Percentiles rank a stretch among this genome's conserved stretches.
These are phyloP conservation scores for Aspergillus bridgeri DNA, from an alignment of 495 filamentous ascomycete species.

Conservation along the genomic window DNA sequence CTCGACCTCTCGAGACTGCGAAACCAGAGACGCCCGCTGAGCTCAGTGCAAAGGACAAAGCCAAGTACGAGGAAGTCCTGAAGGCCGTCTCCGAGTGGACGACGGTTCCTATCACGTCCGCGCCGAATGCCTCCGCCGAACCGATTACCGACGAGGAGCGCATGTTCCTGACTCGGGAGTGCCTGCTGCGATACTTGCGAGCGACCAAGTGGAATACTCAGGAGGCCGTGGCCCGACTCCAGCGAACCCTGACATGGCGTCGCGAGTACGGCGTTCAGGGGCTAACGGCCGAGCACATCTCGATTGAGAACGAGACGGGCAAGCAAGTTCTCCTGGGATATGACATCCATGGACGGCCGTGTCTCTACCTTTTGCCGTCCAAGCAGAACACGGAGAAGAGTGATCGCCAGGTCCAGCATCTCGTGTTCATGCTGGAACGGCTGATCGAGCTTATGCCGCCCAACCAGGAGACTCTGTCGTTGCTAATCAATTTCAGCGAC, in stretches of 20 bases:
- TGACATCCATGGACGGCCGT: conserved; percentile 78
- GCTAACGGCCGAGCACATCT: conserved; percentile 78
- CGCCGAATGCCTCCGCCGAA: conserved; percentile 53
- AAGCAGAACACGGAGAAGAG: conserved; percentile 88
- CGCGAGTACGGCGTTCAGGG: conserved; percentile 77
- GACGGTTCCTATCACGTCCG: conserved; percentile 60
- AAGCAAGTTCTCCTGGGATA: conserved; percentile 89
- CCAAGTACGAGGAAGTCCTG: conserved; percentile 76
- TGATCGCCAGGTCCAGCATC: conserved; percentile 87
- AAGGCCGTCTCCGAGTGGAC: conserved; percentile 64
- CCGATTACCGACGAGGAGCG: conserved; percentile 76
- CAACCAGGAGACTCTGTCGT: conserved; percentile 76
- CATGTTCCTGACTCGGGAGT: conserved; percentile 89
- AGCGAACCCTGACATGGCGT: conserved; percentile 79
- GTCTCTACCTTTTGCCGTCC: conserved; percentile 82
- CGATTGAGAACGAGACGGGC: conserved; percentile 88
- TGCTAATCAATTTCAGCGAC: conserved; percentile 87
- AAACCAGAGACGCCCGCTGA: conserved; percentile 49
- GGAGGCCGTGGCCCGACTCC: conserved; percentile 73
- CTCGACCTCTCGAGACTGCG: conserved; percentile 52
- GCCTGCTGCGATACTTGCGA: conserved; percentile 86
- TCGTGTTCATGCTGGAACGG: conserved; percentile 93
- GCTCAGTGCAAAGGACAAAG: conserved; percentile 72
- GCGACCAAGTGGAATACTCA: conserved; percentile 85
- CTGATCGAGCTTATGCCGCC: conserved; percentile 83